Percentiles rank a stretch among this genome's conserved stretches.
Evolutionary conservation across 305 asterid species (phyloP).

Genomic region (Solanum hybrid): DNA sequence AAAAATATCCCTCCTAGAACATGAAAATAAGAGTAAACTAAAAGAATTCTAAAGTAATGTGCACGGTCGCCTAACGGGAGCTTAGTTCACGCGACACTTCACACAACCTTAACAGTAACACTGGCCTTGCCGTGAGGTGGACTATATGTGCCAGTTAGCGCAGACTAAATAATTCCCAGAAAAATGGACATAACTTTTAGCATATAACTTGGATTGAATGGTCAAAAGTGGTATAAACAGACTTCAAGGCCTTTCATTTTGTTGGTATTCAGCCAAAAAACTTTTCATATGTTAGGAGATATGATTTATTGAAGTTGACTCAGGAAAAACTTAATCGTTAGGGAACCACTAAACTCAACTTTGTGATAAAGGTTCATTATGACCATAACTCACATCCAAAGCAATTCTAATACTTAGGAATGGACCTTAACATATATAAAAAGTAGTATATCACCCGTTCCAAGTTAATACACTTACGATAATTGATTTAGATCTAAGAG

Average conservation of each 20-base stretch:
- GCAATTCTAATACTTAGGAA: neutral
- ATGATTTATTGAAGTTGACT: neutral
- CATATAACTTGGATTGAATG: neutral
- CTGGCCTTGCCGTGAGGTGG: neutral
- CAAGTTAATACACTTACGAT: neutral
- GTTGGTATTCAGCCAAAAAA: neutral
- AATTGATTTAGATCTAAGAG: neutral
- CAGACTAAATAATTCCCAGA: neutral
- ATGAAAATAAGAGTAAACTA: neutral
- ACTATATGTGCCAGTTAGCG: neutral
- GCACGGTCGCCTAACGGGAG: neutral
- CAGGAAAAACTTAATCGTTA: neutral
- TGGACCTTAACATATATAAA: neutral
- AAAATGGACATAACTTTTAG: neutral
- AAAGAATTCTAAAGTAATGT: neutral
- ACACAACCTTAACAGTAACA: neutral
- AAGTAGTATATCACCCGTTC: neutral
- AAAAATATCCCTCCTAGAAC: neutral
- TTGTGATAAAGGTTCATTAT: neutral
- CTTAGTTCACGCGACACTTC: neutral
- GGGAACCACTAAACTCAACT: neutral
- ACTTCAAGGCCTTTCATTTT: neutral
- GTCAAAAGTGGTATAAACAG: neutral
- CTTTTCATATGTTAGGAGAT: neutral
- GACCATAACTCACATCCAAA: neutral